Evolutionary conservation across 306 rosid genomes (phyloP), one percentile per base, ranked within the genome.

Genomic region (Phaseolus lunatus): DNA sequence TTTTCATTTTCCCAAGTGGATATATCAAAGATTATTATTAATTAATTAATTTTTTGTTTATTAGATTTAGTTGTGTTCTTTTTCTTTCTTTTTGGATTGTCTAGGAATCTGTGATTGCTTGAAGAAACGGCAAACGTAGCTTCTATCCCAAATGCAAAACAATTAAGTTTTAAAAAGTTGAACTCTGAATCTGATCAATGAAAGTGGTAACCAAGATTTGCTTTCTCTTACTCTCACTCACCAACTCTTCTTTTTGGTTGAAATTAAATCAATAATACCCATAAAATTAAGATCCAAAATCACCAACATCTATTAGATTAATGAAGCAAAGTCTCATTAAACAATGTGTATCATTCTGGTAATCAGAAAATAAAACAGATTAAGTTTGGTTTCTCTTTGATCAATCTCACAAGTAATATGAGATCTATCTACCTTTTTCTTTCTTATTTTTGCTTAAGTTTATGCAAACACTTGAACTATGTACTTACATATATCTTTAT

Each of bases 91-190:
- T 63, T 56, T 47, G 22, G 48, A 59, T 31, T 81, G 82, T 77
- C 67, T 77, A 69, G 81, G 88, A 85, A 81, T 84, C 87, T 4
- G 0, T n/a, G 80, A 19, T 80, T 84, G 43, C 87, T 84, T 84
- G 83, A 22, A 18, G 66, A 77, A 77, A 81, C 66, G 54, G 85
- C 81, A 77, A 85, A 23, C 71, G 8, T 33, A 59, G 29, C 70
- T 39, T 54, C 52, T 53, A 75, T 44, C 33, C 33, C 23, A 78
- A 49, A 73, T 44, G 78, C 33, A 84, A 50, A 18, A 77, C 10
- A 59, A 33, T 19, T 14, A 79, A 69, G 74, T 33, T 22, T 3
- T 57, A 72, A 49, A 80, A 56, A 69, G 31, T 58, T 61, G 54
- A 52, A 76, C 45, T 49, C 41, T 35, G 66, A 83, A 59, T 48